A percentile compares a stretch with the other conserved stretches of the same genome.
These are phyloP conservation scores for Tolypocladium ovalisporum DNA, from an alignment of 2,329 filamentous ascomycete species.

Conservation along the genomic window DNA sequence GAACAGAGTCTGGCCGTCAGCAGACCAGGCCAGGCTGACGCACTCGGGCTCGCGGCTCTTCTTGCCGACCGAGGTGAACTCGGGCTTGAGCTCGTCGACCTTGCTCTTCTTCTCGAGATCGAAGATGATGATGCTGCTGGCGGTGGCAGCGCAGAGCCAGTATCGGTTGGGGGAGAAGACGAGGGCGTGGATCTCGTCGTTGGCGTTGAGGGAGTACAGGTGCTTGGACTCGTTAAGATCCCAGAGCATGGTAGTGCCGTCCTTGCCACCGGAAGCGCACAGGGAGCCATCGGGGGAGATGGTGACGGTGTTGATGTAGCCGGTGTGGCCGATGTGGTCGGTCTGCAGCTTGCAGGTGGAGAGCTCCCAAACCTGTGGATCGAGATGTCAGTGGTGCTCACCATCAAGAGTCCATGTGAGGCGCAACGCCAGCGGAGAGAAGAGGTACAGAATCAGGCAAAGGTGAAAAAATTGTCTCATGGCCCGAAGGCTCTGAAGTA, in stretches of 20 bases:
- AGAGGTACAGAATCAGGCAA: constrained; percentile 57
- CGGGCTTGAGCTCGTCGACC: constrained; percentile 99
- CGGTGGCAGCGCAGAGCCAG: constrained; percentile 98
- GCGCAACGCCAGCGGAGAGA: constrained; percentile 1
- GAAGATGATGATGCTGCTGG: constrained; percentile 99
- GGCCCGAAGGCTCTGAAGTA: constrained; percentile 98
- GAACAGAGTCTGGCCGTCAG: constrained; percentile 98
- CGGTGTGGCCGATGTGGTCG: constrained; percentile 99
- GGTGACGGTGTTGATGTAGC: constrained; percentile 99
- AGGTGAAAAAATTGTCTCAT: constrained; percentile 97
- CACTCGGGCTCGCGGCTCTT: constrained; percentile 99
- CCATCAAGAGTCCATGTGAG: background rate
- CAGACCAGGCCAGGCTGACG: constrained; percentile 92
- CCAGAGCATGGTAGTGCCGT: constrained; percentile 99
- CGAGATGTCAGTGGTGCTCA: constrained; percentile 3
- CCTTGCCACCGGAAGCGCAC: constrained; percentile 98
- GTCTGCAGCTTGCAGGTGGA: constrained; percentile 99
- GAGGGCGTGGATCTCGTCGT: constrained; percentile 99
- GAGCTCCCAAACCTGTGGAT: constrained; percentile 88
- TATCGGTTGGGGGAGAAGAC: constrained; percentile 99
- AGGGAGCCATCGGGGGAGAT: constrained; percentile 99
- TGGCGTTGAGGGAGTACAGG: constrained; percentile 98
- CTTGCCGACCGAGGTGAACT: constrained; percentile 95
- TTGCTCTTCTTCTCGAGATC: constrained; percentile 99
- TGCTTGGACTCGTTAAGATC: constrained; percentile 99